Evolutionary conservation across 208 protist genomes (phyloP).

Genomic region (Blastocrithidia nonstop): DNA sequence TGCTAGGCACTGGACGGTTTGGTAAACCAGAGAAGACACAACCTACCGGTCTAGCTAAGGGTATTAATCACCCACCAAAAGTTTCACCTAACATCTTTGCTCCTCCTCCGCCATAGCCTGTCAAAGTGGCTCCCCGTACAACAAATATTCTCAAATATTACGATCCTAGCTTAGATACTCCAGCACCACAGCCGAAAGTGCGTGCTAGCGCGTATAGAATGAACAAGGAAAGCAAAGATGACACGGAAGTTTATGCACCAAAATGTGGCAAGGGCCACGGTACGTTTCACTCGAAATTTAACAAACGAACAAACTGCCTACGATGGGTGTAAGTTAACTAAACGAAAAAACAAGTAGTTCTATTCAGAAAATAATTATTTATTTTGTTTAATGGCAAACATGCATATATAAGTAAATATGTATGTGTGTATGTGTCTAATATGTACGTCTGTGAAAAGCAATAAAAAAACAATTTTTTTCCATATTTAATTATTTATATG

Average conservation of each 20-base stretch:
- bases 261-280: slow-evolving; percentile 5
- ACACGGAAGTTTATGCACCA: neutral
- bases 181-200: slow-evolving; percentile 5
- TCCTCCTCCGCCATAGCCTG: slow-evolving; percentile 3
- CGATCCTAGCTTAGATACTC: slow-evolving; percentile 30
- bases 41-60: slow-evolving; percentile 14
- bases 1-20: slow-evolving; percentile 52
- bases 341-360: no score
- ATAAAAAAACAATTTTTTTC: no score
- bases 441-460: no score
- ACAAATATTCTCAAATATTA: slow-evolving; percentile 41
- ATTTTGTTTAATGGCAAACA: no score
- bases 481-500: no score
- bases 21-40: slow-evolving; percentile 25
- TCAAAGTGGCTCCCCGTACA: slow-evolving; percentile 3
- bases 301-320: no score
- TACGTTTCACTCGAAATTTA: no score
- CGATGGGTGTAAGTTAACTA: no score
- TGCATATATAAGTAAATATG: no score
- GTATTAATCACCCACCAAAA: slow-evolving; percentile 30
- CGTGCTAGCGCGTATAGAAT: slow-evolving; percentile 9
- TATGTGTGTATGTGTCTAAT: no score
- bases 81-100: slow-evolving; percentile 6
- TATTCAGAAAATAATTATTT: no score
- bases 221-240: slow-evolving; percentile 18